phyloP scores from a whole-genome alignment of 2,329 filamentous ascomycete species.

The Trichoderma hamatum region DNA sequence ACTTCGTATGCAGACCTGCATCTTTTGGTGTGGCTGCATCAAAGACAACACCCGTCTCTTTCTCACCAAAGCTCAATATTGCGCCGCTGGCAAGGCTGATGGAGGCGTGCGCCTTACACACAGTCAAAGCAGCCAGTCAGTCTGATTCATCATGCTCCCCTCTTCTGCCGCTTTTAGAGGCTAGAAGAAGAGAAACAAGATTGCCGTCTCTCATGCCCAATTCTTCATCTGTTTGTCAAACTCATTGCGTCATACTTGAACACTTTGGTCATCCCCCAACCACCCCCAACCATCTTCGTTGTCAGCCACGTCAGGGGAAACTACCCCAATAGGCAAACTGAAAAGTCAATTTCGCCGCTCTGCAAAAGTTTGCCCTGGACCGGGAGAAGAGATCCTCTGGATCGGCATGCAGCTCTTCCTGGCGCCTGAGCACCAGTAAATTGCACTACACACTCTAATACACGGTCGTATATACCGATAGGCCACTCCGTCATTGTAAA shows the following conservation, averaged over 20 bases:
- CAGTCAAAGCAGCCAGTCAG: background rate
- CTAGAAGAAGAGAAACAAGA: background rate
- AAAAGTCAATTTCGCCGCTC: background rate
- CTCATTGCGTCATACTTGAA: conserved; percentile 16
- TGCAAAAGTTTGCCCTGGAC: background rate
- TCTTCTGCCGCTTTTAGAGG: background rate
- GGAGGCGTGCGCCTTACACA: background rate
- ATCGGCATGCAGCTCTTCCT: background rate
- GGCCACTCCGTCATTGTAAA: background rate
- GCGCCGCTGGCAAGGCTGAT: background rate
- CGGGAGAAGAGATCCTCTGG: background rate
- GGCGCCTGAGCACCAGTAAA: background rate
- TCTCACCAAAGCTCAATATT: background rate
- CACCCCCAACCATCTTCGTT: background rate
- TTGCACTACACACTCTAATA: background rate
- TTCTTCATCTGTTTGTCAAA: background rate
- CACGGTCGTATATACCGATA: background rate
- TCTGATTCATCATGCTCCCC: background rate
- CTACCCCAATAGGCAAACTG: conserved; percentile 5
- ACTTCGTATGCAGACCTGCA: background rate
- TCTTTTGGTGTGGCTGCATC: background rate
- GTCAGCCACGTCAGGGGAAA: conserved; percentile 1
- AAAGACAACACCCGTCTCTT: background rate
- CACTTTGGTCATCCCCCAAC: conserved; percentile 5
- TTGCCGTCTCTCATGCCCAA: background rate